These are phyloP conservation scores for Trichoderma gracile DNA, from an alignment of 2,329 filamentous ascomycete species.

Conservation along the genomic window DNA sequence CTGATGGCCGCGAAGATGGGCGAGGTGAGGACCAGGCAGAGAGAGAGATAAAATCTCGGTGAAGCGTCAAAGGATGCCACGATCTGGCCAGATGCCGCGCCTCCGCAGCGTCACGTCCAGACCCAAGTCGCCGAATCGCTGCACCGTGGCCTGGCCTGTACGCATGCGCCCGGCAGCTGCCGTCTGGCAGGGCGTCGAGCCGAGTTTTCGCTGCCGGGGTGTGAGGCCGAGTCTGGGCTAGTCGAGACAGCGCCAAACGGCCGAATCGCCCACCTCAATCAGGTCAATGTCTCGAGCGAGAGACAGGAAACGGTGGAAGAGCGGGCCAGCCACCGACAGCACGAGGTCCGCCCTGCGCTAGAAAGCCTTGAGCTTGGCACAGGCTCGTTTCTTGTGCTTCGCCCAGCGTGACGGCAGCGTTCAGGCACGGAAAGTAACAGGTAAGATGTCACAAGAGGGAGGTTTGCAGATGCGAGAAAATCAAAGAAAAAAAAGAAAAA, in stretches of 20 bases:
- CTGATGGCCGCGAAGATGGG: background rate
- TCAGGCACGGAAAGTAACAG: background rate
- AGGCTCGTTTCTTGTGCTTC: conserved; percentile 5
- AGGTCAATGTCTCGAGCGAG: background rate
- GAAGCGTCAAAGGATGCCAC: too few species aligned
- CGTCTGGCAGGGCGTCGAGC: conserved; percentile 15
- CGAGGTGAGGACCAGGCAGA: too few species aligned
- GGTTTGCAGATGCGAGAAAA: background rate
- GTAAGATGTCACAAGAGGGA: background rate
- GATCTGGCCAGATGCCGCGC: too few species aligned
- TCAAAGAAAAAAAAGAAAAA: background rate
- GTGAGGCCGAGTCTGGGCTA: conserved; percentile 8
- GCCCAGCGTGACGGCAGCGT: background rate
- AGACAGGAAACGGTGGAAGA: background rate
- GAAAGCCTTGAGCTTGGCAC: conserved; percentile 19
- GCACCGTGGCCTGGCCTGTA: background rate
- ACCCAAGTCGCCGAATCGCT: background rate
- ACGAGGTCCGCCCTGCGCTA: conserved; percentile 18
- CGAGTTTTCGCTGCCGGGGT: conserved; percentile 1
- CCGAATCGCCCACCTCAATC: background rate
- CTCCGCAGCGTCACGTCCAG: background rate
- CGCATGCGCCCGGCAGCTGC: conserved; percentile 14
- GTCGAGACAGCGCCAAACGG: background rate
- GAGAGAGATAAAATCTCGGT: too few species aligned
- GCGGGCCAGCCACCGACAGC: conserved; percentile 22